Conservation (phyloP, 2,329 filamentous ascomycete species). For the Exophiala dermatitidis region DNA sequence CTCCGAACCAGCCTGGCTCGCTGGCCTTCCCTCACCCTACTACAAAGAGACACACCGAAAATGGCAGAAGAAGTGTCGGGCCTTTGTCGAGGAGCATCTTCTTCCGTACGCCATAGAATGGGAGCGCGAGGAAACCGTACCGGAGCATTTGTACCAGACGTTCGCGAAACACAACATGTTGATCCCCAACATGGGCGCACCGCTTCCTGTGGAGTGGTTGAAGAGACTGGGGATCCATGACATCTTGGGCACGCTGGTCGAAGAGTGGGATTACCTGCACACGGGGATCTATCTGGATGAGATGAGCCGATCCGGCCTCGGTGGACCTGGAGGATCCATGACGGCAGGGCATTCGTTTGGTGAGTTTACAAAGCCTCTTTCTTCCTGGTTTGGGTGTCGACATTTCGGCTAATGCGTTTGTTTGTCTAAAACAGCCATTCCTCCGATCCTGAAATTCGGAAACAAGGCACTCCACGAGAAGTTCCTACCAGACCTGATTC, state of each 20-base stretch:
- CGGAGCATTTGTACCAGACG: slow-evolving; percentile 55
- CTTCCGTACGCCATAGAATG: slow-evolving; percentile 59
- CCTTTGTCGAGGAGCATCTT: slow-evolving; percentile 59
- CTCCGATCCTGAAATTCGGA: slow-evolving; percentile 64
- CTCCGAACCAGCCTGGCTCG: slow-evolving; percentile 65
- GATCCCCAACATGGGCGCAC: slow-evolving; percentile 61
- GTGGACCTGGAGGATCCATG: slow-evolving; percentile 57
- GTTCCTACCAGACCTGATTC: slow-evolving; percentile 61
- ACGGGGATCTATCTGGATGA: slow-evolving; percentile 64
- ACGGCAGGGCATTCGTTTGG: slow-evolving; percentile 63
- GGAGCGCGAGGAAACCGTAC: slow-evolving; percentile 59
- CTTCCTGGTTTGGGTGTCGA: too few relatives aligned
- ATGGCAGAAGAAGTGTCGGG: slow-evolving; percentile 62
- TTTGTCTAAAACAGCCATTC: slow-evolving; percentile 45
- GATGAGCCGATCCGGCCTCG: slow-evolving; percentile 59
- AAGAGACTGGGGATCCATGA: slow-evolving; percentile 59
- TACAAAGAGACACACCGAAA: slow-evolving; percentile 58
- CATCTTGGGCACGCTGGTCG: slow-evolving; percentile 59
- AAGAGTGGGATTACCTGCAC: slow-evolving; percentile 68
- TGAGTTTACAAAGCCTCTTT: not conserved
- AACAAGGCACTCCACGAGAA: slow-evolving; percentile 54
- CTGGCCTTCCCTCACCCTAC: slow-evolving; percentile 63
- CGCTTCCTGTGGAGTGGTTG: slow-evolving; percentile 61
- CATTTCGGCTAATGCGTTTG: too few relatives aligned
- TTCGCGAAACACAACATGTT: slow-evolving; percentile 63